Base-by-base conservation (phyloP, 345 rosid species). In the Linum lewisii region DNA sequence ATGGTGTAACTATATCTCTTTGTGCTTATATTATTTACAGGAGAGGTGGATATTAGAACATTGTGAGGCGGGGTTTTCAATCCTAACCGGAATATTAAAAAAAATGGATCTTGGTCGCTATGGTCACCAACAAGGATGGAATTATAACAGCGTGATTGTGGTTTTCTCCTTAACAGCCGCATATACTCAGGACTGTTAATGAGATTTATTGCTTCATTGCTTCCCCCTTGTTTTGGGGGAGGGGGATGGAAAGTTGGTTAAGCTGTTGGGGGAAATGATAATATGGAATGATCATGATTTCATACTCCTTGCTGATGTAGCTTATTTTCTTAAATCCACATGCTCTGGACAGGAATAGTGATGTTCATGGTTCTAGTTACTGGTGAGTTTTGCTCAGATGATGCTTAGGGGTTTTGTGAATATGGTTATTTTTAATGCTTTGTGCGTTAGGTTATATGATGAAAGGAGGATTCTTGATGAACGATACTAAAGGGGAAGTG, bases 111-210 rank as follows among this genome's bases (percentile, higher is more conserved):
- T 90, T 58, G 80, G 79, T 81, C 90, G 90, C 79, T 81, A 75
- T 73, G 78, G 84, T 78, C 83, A 72, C 62, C 95, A 81, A 71
- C 95, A 82, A 85, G 95, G 90, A 81, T 87, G 99, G 99, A 96
- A 93, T 77, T 84, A 85, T 80, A 89, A 84, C 99, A 93, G 96
- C 88, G 99, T 93, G 89, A 93, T 93, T 87, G 97, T 78, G 99
- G 99, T 87, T 87, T 93, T 79, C 95, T 85, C 84, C 90, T 85
- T 88, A 79, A 78, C 23, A 51, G 78, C 79, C 82, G 77, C 84
- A 76, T 88, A 72, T 84, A 77, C 34, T 84, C 83, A 23, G 95
- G 96, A 82, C 87, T 85, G 75, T 83, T 75, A 69, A 72, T 85
- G 78, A 78, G 77, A 74, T 71, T 80, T 81, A 52, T 52, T 52